A percentile compares a stretch with the other conserved stretches of the same genome.
phyloP scores from a whole-genome alignment of 306 rosid species.

The Pyrus communis region DNA sequence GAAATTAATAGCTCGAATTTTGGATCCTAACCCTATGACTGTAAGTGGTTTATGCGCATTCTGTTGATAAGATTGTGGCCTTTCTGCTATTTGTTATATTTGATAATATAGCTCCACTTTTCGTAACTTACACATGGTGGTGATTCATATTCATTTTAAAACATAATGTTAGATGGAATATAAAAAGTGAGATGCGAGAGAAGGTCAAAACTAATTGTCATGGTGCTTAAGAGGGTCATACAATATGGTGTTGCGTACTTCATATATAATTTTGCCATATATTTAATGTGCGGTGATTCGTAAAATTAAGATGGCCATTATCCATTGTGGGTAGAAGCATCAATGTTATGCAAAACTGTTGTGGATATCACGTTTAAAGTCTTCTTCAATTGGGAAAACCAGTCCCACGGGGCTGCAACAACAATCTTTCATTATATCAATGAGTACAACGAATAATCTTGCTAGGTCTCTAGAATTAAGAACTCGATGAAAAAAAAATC shows the following conservation, averaged over 20 bases:
- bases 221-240: not conserved
- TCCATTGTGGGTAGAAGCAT: not conserved
- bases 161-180: not conserved
- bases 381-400: no score
- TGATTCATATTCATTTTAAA: not conserved
- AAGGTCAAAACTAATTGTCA: not conserved
- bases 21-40: conserved; percentile 89
- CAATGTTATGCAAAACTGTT: not conserved
- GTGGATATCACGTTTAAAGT: no score
- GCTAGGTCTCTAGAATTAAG: no score
- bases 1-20: conserved; percentile 78
- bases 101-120: not conserved
- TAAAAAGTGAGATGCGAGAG: not conserved
- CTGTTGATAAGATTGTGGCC: not conserved
- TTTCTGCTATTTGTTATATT: not conserved
- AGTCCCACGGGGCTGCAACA: no score
- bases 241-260: not conserved
- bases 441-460: no score
- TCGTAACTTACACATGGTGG: not conserved
- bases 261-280: not conserved
- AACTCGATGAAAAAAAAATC: no score
- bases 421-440: no score
- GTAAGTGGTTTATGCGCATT: conserved; percentile 38
- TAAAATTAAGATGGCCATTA: not conserved
- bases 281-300: not conserved